A percentile compares a stretch with the other conserved stretches of the same genome.
These are phyloP conservation scores for Falciphora oryzae DNA, from an alignment of 2,329 filamentous ascomycete species.

Conservation along the genomic window DNA sequence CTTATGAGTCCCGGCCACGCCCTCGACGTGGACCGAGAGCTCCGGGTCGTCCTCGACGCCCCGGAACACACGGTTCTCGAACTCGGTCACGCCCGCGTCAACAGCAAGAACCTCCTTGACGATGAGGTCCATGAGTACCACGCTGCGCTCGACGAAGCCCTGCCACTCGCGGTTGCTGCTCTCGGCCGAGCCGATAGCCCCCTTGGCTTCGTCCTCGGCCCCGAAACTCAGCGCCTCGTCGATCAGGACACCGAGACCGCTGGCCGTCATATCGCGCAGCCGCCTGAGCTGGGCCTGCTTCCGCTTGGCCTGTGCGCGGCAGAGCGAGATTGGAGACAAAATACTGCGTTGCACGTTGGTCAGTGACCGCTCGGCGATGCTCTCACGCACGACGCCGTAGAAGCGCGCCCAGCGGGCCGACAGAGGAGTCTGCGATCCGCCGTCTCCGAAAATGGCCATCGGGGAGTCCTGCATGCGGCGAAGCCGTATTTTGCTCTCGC, in stretches of 20 bases:
- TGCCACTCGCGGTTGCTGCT: constrained; percentile 50
- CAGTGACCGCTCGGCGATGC: constrained; percentile 66
- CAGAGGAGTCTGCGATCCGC: constrained; percentile 24
- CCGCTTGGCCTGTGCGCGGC: constrained; percentile 65
- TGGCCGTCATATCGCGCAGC: constrained; percentile 75
- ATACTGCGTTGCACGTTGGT: constrained; percentile 65
- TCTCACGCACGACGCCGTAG: constrained; percentile 73
- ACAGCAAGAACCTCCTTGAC: constrained; percentile 63
- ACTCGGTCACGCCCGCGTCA: constrained; percentile 56
- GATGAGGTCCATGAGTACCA: constrained; percentile 81
- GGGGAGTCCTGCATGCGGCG: constrained; percentile 18
- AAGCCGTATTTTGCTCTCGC: constrained; percentile 48
- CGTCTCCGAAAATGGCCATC: constrained; percentile 19
- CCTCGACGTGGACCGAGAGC: constrained; percentile 46
- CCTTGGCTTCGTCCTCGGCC: constrained; percentile 38
- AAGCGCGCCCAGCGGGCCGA: constrained; percentile 60
- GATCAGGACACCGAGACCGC: constrained; percentile 79
- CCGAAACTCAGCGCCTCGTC: constrained; percentile 73
- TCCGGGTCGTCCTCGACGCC: constrained; percentile 57
- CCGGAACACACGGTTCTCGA: constrained; percentile 60
- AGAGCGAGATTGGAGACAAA: constrained; percentile 71
- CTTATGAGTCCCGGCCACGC: constrained; percentile 37
- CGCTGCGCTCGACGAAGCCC: constrained; percentile 69
- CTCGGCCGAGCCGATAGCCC: constrained; percentile 30
- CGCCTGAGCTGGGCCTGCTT: constrained; percentile 69